A percentile compares a stretch with the other conserved stretches of the same genome.
These are phyloP conservation scores for Ceratocystis harringtonii DNA, from an alignment of 2,329 filamentous ascomycete genomes.

Conservation along the genomic window DNA sequence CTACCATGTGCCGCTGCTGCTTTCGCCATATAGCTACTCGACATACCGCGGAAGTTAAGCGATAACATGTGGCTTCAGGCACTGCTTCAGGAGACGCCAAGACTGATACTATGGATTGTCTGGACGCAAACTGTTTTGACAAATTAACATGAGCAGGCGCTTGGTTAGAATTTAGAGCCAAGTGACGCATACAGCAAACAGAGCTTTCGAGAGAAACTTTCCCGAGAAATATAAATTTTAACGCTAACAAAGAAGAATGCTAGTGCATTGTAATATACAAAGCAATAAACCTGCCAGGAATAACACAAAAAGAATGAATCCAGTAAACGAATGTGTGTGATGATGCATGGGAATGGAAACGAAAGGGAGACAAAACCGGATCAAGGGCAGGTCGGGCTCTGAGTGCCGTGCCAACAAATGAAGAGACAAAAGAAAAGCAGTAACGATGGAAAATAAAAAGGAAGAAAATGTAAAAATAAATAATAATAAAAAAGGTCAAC, in stretches of 20 bases:
- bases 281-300: not conserved
- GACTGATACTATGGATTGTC: not conserved
- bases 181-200: not conserved
- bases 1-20: conserved; percentile 64
- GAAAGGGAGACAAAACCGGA: not conserved
- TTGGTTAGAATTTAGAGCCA: not conserved
- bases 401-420: conserved; percentile 7
- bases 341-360: not conserved
- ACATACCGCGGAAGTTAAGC: conserved; percentile 61
- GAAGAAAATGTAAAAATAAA: conserved; percentile 6
- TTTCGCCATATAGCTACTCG: conserved; percentile 67
- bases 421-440: not conserved
- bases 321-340: conserved; percentile 1
- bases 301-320: not conserved
- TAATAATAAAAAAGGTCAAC: conserved; percentile 1
- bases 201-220: not conserved
- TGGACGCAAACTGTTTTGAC: too few species aligned
- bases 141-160: too few species aligned
- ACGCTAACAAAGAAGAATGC: conserved; percentile 3
- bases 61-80: not conserved
- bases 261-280: not conserved
- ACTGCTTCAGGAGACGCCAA: not conserved
- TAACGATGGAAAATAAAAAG: not conserved
- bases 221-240: not conserved
- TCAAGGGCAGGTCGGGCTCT: conserved; percentile 3